Evolutionary conservation across 2,329 filamentous ascomycete genomes (phyloP), one percentile per base, ranked within the genome.

Genomic region (Neonectria sp.): DNA sequence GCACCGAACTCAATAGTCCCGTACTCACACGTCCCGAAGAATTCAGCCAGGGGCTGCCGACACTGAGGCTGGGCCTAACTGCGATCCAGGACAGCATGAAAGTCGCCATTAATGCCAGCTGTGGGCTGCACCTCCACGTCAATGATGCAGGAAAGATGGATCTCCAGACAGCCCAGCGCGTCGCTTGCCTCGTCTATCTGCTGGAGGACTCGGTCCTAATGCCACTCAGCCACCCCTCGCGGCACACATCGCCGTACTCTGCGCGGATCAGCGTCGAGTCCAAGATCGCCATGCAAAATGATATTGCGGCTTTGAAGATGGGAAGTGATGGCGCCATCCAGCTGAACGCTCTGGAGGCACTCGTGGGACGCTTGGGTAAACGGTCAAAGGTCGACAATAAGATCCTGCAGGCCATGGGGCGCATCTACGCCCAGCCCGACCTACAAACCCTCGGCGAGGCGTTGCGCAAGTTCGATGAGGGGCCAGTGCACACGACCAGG

Each of bases 51-150:
- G 55, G 60, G 11, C 68, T 78, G 13, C 73, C 74, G 9, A 73
- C 68, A 3, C 59, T 78, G 15, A 60, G 51, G 13, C 69, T 46
- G n/a, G 68, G 65, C 31, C 65, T 78, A 12, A 35, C 51, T n/a
- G 55, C 63, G 17, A 55, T 77, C 6, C 71, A 53, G 48, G 56
- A 59, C 24, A 60, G 67, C 1, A 68, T 75, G 45, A 68, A 73
- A 40, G 48, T 78, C 25, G 74, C 68, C 27, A 67, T 76, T 49
- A 78, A 78, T 51, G 70, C 67, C 6, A 63, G 55, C 11, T 77
- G 76, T 35, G 75, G 75, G 15, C 46, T 77, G 13, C 76, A 77
- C 43, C 59, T 78, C 17, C 75, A 77, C 45, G 73, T 74, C 55
- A 77, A 74, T 40, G 60, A 74, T 12, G 25, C 33, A 7, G 63